Conservation (phyloP, 148 eudicot genomes). For the Chenopodium suecicum region DNA sequence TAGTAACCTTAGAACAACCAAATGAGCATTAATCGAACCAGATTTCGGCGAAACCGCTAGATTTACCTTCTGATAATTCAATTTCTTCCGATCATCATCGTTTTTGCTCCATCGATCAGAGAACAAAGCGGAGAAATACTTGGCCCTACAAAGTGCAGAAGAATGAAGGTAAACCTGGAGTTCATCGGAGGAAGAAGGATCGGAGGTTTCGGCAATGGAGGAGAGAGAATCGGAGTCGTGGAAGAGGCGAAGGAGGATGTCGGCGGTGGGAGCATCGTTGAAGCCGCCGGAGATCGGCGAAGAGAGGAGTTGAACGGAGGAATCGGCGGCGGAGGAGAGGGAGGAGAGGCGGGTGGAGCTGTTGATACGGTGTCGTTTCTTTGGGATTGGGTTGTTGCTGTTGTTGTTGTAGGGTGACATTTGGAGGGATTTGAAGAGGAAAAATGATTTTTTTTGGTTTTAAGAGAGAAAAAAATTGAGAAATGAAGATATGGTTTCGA, state of each 20-base stretch:
- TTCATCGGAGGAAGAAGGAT: constrained; percentile 34
- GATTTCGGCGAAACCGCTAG: constrained; percentile 37
- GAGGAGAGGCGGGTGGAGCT: constrained; percentile 40
- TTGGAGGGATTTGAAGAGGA: not conserved
- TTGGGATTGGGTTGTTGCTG: constrained; percentile 16
- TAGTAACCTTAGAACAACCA: constrained; percentile 53
- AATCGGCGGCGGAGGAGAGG: constrained; percentile 35
- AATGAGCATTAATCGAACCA: constrained; percentile 48
- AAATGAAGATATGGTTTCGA: no score
- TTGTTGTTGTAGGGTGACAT: constrained; percentile 4
- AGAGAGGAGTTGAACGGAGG: constrained; percentile 27
- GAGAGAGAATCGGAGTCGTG: constrained; percentile 34
- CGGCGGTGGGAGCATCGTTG: constrained; percentile 75
- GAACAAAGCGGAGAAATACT: constrained; percentile 62
- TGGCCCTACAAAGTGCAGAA: constrained; percentile 50
- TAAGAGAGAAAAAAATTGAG: no score
- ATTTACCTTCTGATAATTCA: constrained; percentile 28
- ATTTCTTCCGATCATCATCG: constrained; percentile 23
- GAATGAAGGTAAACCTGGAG: constrained; percentile 67
- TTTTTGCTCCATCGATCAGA: constrained; percentile 71
- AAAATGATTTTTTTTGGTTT: no score
- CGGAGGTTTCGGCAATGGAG: constrained; percentile 28
- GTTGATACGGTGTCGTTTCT: constrained; percentile 51
- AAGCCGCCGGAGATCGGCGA: constrained; percentile 41
- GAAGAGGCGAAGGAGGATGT: constrained; percentile 60